These are phyloP conservation scores for Ceratocystis colombiana DNA, from an alignment of 2,329 filamentous ascomycete genomes.

Conservation along the genomic window DNA sequence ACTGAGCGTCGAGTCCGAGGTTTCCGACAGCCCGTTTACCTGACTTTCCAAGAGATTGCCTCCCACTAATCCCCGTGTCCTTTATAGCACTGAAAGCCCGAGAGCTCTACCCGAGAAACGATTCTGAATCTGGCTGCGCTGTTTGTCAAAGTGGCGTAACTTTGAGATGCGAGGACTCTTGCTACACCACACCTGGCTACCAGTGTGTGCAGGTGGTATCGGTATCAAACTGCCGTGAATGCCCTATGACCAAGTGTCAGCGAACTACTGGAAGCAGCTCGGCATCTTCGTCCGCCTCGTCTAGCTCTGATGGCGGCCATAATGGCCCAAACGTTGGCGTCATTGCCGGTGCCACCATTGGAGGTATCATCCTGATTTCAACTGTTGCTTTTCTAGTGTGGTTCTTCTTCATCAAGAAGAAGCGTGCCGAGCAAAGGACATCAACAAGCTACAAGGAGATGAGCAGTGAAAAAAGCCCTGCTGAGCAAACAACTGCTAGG, in stretches of 20 bases:
- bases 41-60: not conserved
- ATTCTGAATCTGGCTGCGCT: conserved; percentile 25
- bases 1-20: too few relatives aligned
- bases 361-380: conserved; percentile 67
- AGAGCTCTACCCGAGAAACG: conserved; percentile 26
- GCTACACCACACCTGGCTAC: conserved; percentile 24
- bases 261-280: conserved; percentile 12
- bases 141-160: conserved; percentile 25
- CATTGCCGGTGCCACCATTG: conserved; percentile 85
- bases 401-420: conserved; percentile 76
- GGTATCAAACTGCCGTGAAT: conserved; percentile 26
- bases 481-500: conserved; percentile 38
- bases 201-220: conserved; percentile 27
- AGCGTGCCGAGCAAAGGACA: conserved; percentile 42
- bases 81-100: conserved; percentile 26
- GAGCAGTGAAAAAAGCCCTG: conserved; percentile 32
- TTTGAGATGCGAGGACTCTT: conserved; percentile 26
- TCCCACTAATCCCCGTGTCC: not conserved
- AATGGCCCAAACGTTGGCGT: conserved; percentile 62
- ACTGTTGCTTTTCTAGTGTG: conserved; percentile 70
- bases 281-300: conserved; percentile 11
- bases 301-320: conserved; percentile 26
- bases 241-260: conserved; percentile 26
- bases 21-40: not conserved
- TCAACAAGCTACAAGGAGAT: conserved; percentile 37